Evolutionary conservation across 2,329 filamentous ascomycete species (phyloP).

Genomic region (Sphaceloma murrayae): DNA sequence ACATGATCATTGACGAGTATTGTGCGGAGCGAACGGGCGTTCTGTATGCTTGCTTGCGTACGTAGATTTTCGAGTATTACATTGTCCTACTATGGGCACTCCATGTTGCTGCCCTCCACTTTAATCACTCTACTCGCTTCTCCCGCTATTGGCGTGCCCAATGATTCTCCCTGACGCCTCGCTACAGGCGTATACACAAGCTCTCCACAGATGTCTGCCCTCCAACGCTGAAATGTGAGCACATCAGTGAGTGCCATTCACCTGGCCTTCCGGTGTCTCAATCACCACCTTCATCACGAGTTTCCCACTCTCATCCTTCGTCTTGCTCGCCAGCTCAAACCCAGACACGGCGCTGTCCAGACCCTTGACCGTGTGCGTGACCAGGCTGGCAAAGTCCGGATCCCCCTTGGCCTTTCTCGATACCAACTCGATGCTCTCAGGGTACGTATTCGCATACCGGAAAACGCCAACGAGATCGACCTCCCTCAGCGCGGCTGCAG

Average conservation of each 20-base stretch:
- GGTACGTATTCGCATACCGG: conserved; percentile 67
- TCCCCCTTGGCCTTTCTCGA: conserved; percentile 40
- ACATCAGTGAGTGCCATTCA: conserved; percentile 1
- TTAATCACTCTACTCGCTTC: no score
- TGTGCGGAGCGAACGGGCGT: no score
- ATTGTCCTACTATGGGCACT: conserved; percentile 1
- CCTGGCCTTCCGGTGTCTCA: conserved; percentile 27
- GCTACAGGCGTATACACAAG: not conserved
- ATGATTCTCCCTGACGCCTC: not conserved
- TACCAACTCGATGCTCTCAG: conserved; percentile 56
- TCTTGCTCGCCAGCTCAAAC: conserved; percentile 61
- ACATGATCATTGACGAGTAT: not conserved
- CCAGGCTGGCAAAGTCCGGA: conserved; percentile 58
- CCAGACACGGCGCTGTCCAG: conserved; percentile 52
- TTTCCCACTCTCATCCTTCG: conserved; percentile 56
- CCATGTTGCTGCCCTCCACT: not conserved
- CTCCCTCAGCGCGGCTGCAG: conserved; percentile 62
- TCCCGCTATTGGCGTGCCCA: no score
- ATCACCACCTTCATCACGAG: conserved; percentile 63
- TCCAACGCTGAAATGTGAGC: not conserved
- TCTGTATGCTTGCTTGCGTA: no score
- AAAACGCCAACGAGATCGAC: conserved; percentile 72
- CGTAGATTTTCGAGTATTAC: conserved; percentile 7
- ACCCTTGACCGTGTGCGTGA: conserved; percentile 64
- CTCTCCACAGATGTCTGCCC: not conserved